Conservation (phyloP, 331 rosid genomes). For the Saraca asoca region DNA sequence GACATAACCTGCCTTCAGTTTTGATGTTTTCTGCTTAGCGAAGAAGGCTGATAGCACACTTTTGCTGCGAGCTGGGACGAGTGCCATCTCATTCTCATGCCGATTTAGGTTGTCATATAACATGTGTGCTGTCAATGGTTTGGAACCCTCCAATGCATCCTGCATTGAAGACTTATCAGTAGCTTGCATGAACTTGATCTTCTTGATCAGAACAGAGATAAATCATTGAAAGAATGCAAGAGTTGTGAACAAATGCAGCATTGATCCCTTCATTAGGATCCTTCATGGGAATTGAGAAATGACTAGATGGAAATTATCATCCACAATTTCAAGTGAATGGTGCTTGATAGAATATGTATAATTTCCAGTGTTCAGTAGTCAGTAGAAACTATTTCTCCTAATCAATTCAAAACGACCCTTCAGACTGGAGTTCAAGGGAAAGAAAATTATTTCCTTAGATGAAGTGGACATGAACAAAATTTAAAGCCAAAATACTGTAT, state of each 20-base stretch:
- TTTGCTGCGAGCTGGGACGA: conserved; percentile 72
- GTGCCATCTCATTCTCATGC: conserved; percentile 43
- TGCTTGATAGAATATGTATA: too few species aligned
- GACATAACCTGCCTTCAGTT: conserved; percentile 54
- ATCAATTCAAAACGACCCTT: too few species aligned
- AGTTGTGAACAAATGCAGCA: background rate
- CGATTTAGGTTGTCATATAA: conserved; percentile 67
- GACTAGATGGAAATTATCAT: background rate
- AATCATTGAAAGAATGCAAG: background rate
- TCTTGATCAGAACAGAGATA: background rate
- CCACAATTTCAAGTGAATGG: background rate
- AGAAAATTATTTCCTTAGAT: too few species aligned
- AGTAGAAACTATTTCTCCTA: too few species aligned
- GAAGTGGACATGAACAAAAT: too few species aligned
- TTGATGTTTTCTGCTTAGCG: conserved; percentile 58
- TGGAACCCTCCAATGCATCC: conserved; percentile 65
- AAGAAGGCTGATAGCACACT: conserved; percentile 85
- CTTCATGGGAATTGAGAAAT: background rate
- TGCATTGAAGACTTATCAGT: conserved; percentile 32
- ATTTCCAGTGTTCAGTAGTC: too few species aligned
- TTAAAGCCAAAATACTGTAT: too few species aligned
- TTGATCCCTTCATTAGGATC: background rate
- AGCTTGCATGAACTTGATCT: conserved; percentile 20
- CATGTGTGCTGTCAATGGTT: conserved; percentile 53
- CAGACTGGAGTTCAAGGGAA: too few species aligned